Base-by-base conservation (phyloP, 108 stramenopile genomes). In the Pseudonitzschia multiseries region DNA sequence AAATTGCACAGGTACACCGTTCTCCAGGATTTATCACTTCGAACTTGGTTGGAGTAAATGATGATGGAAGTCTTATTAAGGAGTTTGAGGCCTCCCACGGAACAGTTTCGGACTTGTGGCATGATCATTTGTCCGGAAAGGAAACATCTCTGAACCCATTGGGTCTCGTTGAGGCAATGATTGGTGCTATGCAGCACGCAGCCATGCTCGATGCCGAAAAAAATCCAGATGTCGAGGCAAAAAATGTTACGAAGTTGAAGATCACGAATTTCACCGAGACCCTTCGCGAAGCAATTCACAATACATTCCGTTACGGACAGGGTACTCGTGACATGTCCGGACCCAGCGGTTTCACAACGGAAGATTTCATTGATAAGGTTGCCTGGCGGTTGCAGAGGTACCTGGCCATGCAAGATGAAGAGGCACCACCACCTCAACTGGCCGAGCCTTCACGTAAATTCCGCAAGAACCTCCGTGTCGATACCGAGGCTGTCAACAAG, bases 21-120 rank as follows among this genome's bases (percentile, higher is more conserved):
- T 96, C 96, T 24, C 97, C 97, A 46, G 97, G 97, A 21, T 98
- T 98, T 84, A 98, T 97, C 72, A 98, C 97, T 3, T 93, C 92
- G 32, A 98, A 98, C 81, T 78, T 98, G 57, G 93, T 98, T 41
- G 97, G 97, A 51, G 85, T 86, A 76, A 78, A 80, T 51, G 95
- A 92, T 17, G 96, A 98, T 79, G 97, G 97, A 41, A 86, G 69
- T 26, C 72, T 97, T 59, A 96, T 97, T 60, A 96, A 95, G 81
- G 93, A 94, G 72, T 97, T 95, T 60, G 96, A 98, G 83, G 97
- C 97, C 9, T 97, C 96, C 5, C 97, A 98, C 72, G 97, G 97
- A 53, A 98, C 97, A 22, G 97, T 98, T 32, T 86, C 96, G 10
- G 97, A 98, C 72, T 78, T 98, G 50, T 98, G 96, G 96, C 75